Evolutionary conservation across 2,329 filamentous ascomycete genomes (phyloP).

Genomic region (Penicillium nordicum): DNA sequence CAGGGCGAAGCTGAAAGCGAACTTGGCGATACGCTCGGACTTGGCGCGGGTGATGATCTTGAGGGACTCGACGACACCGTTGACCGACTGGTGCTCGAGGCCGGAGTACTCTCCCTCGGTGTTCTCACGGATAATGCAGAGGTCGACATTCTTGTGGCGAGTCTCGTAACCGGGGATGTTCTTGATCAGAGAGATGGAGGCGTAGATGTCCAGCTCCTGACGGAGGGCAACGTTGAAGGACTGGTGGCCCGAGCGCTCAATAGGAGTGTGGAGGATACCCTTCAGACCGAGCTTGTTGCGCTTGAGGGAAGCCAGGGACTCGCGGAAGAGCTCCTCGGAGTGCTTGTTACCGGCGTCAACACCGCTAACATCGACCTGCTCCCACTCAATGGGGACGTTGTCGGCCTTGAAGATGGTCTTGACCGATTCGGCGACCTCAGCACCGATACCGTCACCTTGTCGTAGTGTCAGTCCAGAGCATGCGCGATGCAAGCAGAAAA

Average conservation of each 20-base stretch:
- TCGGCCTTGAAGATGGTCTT: slow-evolving; percentile 99
- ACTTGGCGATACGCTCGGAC: slow-evolving; percentile 98
- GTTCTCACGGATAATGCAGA: slow-evolving; percentile 99
- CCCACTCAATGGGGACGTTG: slow-evolving; percentile 98
- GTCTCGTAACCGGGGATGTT: slow-evolving; percentile 99
- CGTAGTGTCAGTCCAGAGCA: slow-evolving; percentile 8
- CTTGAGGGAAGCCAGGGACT: slow-evolving; percentile 91
- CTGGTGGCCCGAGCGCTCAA: slow-evolving; percentile 94
- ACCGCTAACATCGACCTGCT: slow-evolving; percentile 94
- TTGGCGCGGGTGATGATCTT: slow-evolving; percentile 99
- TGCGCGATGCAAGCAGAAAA: background rate
- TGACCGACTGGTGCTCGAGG: slow-evolving; percentile 95
- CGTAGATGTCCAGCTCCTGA: slow-evolving; percentile 99
- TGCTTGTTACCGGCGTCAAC: slow-evolving; percentile 80
- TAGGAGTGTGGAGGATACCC: slow-evolving; percentile 96
- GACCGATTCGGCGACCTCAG: slow-evolving; percentile 95
- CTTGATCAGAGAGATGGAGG: slow-evolving; percentile 96
- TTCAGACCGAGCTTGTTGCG: slow-evolving; percentile 99
- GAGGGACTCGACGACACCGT: slow-evolving; percentile 94
- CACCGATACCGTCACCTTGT: slow-evolving; percentile 86
- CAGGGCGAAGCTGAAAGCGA: slow-evolving; percentile 94
- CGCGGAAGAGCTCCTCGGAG: slow-evolving; percentile 91
- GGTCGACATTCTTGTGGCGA: slow-evolving; percentile 93
- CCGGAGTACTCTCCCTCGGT: slow-evolving; percentile 99
- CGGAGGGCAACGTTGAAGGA: slow-evolving; percentile 99